Percentiles rank a stretch among this genome's conserved stretches.
Conservation (phyloP, 1,139 yeast species). For the Yamadazyma siamensis region DNA sequence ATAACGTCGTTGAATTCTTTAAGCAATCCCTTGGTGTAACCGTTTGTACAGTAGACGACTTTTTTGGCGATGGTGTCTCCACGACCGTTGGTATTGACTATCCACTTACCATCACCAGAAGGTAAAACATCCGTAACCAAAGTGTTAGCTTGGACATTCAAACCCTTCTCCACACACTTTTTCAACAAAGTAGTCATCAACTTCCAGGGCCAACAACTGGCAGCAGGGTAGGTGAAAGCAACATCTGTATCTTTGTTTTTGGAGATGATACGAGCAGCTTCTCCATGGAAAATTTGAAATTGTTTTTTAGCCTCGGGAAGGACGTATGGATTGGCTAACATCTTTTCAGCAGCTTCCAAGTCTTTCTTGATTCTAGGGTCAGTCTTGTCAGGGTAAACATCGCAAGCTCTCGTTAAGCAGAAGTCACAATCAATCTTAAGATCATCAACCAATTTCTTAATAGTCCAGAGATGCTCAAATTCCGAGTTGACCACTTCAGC, state of each 20-base stretch:
- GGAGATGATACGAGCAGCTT: slow-evolving; percentile 16
- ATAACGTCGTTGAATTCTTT: slow-evolving; percentile 9
- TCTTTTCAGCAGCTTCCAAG: slow-evolving; percentile 14
- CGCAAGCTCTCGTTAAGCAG: slow-evolving; percentile 23
- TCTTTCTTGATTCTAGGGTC: slow-evolving; percentile 8
- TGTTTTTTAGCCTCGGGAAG: slow-evolving; percentile 10
- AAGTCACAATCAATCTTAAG: slow-evolving; percentile 32
- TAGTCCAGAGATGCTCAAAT: slow-evolving; percentile 21
- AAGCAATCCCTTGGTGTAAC: slow-evolving; percentile 8
- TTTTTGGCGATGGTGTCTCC: slow-evolving; percentile 17
- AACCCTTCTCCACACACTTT: slow-evolving; percentile 23
- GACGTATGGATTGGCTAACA: slow-evolving; percentile 16
- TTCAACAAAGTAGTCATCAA: slow-evolving; percentile 27
- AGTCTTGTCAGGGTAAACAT: slow-evolving; percentile 23
- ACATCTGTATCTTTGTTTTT: slow-evolving; percentile 20
- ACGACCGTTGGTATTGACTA: slow-evolving; percentile 22
- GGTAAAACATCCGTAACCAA: slow-evolving; percentile 21
- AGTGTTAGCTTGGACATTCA: slow-evolving; percentile 39
- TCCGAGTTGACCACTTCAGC: slow-evolving; percentile 33
- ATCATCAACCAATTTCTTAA: slow-evolving; percentile 20
- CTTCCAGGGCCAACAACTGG: slow-evolving; percentile 40
- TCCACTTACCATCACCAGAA: slow-evolving; percentile 14
- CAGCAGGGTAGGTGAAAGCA: slow-evolving; percentile 34
- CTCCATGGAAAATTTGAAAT: slow-evolving; percentile 17
- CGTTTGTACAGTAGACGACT: slow-evolving; percentile 8